Percentiles rank a stretch among this genome's conserved stretches.
phyloP scores from a whole-genome alignment of 352 stramenopile genomes.

The Pythium sukuiense region DNA sequence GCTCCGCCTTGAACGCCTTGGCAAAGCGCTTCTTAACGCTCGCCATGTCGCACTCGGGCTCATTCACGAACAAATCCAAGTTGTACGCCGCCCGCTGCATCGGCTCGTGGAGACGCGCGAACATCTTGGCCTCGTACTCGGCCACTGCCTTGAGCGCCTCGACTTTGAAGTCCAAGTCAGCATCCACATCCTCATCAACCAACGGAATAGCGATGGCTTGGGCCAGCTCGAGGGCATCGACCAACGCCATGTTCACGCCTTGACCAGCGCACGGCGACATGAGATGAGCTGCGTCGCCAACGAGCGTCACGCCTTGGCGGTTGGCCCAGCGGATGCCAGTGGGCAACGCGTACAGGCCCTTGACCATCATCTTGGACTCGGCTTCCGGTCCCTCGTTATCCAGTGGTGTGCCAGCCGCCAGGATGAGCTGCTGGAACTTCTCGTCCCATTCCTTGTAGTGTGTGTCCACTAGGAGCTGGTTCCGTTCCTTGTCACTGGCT shows the following conservation, averaged over 20 bases:
- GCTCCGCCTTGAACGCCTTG: neutral
- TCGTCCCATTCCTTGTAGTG: conserved; percentile 21
- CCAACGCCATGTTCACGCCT: conserved; percentile 35
- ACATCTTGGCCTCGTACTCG: conserved; percentile 21
- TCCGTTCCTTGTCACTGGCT: conserved; percentile 9
- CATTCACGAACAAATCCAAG: conserved; percentile 19
- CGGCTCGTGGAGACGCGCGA: conserved; percentile 7
- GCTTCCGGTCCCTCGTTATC: neutral
- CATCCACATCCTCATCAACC: neutral
- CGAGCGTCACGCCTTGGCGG: conserved; percentile 26
- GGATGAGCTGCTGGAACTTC: conserved; percentile 10
- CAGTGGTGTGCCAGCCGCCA: neutral
- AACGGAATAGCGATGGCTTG: neutral
- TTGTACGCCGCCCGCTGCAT: conserved; percentile 15
- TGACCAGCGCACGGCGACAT: conserved; percentile 39
- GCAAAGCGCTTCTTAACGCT: neutral
- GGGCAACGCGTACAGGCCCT: conserved; percentile 20
- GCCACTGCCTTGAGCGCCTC: conserved; percentile 6
- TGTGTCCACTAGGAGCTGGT: conserved; percentile 5
- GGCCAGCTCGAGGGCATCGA: conserved; percentile 28
- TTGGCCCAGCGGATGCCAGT: conserved; percentile 17
- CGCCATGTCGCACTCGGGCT: neutral
- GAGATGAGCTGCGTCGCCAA: conserved; percentile 37
- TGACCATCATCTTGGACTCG: conserved; percentile 11
- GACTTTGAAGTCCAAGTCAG: neutral